Evolutionary conservation across 331 rosid genomes (phyloP).

Genomic region (Saraca asoca): DNA sequence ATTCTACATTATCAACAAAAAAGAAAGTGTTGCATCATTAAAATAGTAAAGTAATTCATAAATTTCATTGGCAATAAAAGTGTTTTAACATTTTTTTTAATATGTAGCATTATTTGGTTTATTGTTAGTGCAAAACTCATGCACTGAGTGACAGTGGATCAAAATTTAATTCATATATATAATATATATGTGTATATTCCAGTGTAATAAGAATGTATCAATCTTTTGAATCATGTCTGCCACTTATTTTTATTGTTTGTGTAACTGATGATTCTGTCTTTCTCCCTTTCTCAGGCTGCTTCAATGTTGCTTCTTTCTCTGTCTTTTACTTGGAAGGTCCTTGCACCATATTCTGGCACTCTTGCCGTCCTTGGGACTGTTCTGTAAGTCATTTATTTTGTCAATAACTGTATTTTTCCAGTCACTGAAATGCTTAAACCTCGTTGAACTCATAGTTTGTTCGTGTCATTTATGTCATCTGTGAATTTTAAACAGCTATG

Average conservation of each 20-base stretch:
- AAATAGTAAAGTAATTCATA: no score
- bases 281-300: slow-evolving; percentile 63
- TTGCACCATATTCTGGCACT: slow-evolving; percentile 78
- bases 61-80: no score
- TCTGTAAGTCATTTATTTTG: slow-evolving; percentile 64
- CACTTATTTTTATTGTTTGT: neutral
- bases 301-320: slow-evolving; percentile 93
- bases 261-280: slow-evolving; percentile 10
- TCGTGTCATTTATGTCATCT: slow-evolving; percentile 8
- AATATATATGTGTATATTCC: slow-evolving; percentile 1
- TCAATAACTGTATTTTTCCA: neutral
- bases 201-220: neutral
- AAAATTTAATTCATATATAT: no score
- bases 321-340: slow-evolving; percentile 80
- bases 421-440: neutral
- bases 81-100: no score
- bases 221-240: neutral
- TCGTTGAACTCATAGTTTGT: neutral
- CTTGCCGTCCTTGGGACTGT: slow-evolving; percentile 89
- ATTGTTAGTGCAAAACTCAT: no score
- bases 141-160: no score
- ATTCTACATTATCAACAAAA: no score
- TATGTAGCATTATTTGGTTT: no score
- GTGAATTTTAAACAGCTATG: slow-evolving; percentile 65
- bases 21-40: no score